These are phyloP conservation scores for Arctium minus DNA, from an alignment of 129 eudicot genomes.

Conservation along the genomic window DNA sequence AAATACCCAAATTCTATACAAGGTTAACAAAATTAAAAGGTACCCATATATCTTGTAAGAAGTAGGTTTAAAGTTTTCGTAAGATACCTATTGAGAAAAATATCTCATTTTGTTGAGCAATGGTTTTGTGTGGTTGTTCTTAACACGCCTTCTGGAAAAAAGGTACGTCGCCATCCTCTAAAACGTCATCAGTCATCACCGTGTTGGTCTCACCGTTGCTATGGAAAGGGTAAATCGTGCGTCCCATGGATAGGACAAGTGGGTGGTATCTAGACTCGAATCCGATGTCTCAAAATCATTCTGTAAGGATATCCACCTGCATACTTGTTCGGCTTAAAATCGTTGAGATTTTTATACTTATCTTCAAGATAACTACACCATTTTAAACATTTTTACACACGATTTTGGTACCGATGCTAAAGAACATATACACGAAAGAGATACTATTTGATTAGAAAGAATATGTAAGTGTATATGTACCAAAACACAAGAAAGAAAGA, in stretches of 20 bases:
- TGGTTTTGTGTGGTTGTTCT: not conserved
- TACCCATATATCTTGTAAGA: not conserved
- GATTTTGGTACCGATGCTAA: not conserved
- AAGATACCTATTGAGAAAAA: not conserved
- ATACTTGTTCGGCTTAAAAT: not conserved
- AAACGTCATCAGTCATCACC: not conserved
- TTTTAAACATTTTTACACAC: not conserved
- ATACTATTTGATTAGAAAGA: constrained; percentile 2
- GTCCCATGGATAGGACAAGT: not conserved
- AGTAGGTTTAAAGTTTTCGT: not conserved
- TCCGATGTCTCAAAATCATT: no score
- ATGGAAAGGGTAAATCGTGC: not conserved
- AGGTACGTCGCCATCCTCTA: not conserved
- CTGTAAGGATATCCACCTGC: not conserved
- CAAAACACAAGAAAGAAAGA: constrained; percentile 7
- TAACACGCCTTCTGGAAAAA: not conserved
- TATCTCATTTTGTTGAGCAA: no score
- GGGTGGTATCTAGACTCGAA: no score
- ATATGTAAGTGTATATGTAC: constrained; percentile 14
- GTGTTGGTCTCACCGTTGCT: not conserved
- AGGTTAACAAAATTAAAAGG: not conserved
- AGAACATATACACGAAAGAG: constrained; percentile 4
- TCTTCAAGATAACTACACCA: not conserved
- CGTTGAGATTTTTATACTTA: not conserved
- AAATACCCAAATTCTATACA: not conserved